These are phyloP conservation scores for Serendipita vermifera DNA, from an alignment of 768 basidiomycete genomes.

Conservation along the genomic window DNA sequence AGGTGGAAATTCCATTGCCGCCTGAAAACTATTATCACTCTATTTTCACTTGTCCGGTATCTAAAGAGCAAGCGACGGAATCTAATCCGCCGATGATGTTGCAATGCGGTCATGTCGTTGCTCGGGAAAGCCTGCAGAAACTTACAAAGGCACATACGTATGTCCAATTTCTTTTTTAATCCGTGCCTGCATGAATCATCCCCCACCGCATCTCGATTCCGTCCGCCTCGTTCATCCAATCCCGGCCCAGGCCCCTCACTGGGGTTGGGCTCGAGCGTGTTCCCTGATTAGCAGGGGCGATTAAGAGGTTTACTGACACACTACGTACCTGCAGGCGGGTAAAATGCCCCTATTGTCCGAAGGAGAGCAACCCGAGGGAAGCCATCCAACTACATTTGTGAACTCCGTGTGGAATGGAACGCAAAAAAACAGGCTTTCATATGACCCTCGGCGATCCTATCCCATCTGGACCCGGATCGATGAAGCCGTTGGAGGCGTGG, in stretches of 20 bases:
- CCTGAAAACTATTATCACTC: constrained; percentile 88
- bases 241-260: background rate
- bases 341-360: constrained; percentile 94
- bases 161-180: constrained; percentile 30
- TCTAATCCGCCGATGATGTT: constrained; percentile 98
- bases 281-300: constrained; percentile 11
- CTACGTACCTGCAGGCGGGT: constrained; percentile 45
- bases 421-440: no score
- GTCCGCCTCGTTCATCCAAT: no score
- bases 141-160: constrained; percentile 73
- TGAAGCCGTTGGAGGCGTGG: no score
- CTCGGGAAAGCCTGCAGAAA: constrained; percentile 81
- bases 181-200: background rate
- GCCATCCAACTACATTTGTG: constrained; percentile 28
- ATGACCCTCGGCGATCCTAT: no score
- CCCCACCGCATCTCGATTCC: no score
- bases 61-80: constrained; percentile 91
- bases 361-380: constrained; percentile 32
- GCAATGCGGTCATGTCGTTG: constrained; percentile 88
- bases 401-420: no score
- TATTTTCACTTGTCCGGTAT: constrained; percentile 94
- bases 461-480: no score
- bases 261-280: background rate
- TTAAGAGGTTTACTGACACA: constrained; percentile 3
- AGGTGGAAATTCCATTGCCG: constrained; percentile 91